Percentiles rank a stretch among this genome's conserved stretches.
These are phyloP conservation scores for Alternaria triticimaculans DNA, from an alignment of 2,329 filamentous ascomycete genomes.

Conservation along the genomic window DNA sequence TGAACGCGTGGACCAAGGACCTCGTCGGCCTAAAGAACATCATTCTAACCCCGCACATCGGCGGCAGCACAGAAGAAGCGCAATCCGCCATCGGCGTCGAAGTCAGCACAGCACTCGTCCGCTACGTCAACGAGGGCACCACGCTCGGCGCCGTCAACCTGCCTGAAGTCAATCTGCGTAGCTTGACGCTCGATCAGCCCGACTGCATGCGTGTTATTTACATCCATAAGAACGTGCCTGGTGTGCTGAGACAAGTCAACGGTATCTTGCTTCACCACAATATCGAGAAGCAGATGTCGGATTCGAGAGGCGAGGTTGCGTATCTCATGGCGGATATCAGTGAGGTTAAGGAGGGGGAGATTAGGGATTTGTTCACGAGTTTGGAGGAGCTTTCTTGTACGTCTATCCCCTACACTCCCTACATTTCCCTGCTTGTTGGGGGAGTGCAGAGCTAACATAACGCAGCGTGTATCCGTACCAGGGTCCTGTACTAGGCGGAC, in stretches of 20 bases:
- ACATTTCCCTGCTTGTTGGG: neutral
- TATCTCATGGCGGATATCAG: slow-evolving; percentile 99
- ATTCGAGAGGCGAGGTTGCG: slow-evolving; percentile 90
- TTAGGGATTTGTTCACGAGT: slow-evolving; percentile 83
- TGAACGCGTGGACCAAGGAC: slow-evolving; percentile 87
- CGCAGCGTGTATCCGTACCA: slow-evolving; percentile 52
- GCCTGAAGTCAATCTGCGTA: slow-evolving; percentile 90
- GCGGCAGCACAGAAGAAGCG: slow-evolving; percentile 96
- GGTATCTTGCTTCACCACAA: slow-evolving; percentile 94
- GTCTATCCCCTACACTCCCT: slow-evolving; percentile 40
- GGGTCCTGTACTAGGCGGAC: slow-evolving; percentile 52
- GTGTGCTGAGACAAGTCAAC: slow-evolving; percentile 94
- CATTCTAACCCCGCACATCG: slow-evolving; percentile 95
- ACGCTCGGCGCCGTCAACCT: slow-evolving; percentile 94
- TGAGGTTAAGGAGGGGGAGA: slow-evolving; percentile 78
- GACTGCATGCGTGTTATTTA: slow-evolving; percentile 93
- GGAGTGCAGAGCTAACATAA: slow-evolving; percentile 1
- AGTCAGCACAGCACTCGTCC: slow-evolving; percentile 84
- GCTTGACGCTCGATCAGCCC: slow-evolving; percentile 86
- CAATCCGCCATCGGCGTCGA: slow-evolving; percentile 95
- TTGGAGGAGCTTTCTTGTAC: slow-evolving; percentile 82
- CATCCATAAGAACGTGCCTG: slow-evolving; percentile 95
- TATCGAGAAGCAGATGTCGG: slow-evolving; percentile 98
- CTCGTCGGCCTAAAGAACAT: slow-evolving; percentile 86
- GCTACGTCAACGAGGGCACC: slow-evolving; percentile 94